Percentiles rank a stretch among this genome's conserved stretches.
Conservation (phyloP, 805 yeast genomes). For the Yamadazyma insecticola region DNA sequence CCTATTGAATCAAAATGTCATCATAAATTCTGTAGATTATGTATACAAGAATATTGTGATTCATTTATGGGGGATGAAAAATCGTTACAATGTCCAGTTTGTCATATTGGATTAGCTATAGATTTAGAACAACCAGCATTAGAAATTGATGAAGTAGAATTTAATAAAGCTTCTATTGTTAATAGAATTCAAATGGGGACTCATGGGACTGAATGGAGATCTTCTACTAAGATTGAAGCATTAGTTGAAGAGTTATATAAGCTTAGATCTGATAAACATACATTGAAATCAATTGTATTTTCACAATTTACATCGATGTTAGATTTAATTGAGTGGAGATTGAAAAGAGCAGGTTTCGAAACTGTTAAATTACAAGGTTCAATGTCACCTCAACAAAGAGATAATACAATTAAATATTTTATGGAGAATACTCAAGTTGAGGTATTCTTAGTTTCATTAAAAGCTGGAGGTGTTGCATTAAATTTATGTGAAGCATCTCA, state of each 20-base stretch:
- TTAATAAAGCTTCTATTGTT: slow-evolving; percentile 67
- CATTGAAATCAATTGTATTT: slow-evolving; percentile 93
- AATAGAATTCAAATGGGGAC: slow-evolving; percentile 78
- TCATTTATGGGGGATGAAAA: slow-evolving; percentile 60
- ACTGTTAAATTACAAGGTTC: slow-evolving; percentile 94
- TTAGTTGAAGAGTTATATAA: slow-evolving; percentile 88
- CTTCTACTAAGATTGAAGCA: slow-evolving; percentile 96
- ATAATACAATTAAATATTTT: slow-evolving; percentile 82
- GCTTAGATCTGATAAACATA: slow-evolving; percentile 77
- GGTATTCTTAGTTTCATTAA: slow-evolving; percentile 87
- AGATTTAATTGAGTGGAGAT: slow-evolving; percentile 93
- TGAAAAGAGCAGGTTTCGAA: slow-evolving; percentile 89
- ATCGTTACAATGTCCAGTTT: slow-evolving; percentile 85
- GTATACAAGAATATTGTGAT: slow-evolving; percentile 86
- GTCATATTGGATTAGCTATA: slow-evolving; percentile 89
- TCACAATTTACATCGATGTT: slow-evolving; percentile 97
- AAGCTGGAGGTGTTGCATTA: slow-evolving; percentile 98
- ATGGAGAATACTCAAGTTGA: slow-evolving; percentile 92
- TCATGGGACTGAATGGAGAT: slow-evolving; percentile 74
- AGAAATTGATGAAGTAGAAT: slow-evolving; percentile 58
- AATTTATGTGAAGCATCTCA: slow-evolving; percentile 96
- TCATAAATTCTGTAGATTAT: slow-evolving; percentile 89
- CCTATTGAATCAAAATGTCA: slow-evolving; percentile 94
- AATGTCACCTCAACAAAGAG: slow-evolving; percentile 95
- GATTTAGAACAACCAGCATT: slow-evolving; percentile 85